Conservation (phyloP, 2,329 filamentous ascomycete genomes). For the Diaporthe caulivora region DNA sequence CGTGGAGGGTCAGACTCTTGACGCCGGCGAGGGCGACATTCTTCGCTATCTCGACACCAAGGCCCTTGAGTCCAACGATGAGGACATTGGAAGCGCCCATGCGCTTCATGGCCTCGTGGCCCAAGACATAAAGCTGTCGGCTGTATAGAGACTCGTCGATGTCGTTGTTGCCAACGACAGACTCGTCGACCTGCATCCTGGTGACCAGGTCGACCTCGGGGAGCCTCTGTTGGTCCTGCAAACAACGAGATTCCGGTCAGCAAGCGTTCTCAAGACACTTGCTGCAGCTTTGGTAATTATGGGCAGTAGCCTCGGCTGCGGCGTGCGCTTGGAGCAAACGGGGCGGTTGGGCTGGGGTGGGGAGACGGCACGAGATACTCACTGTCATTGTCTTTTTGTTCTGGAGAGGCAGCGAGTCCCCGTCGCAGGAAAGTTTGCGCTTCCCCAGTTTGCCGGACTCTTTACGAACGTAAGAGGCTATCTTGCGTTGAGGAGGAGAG, state of each 20-base stretch:
- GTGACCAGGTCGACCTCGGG: constrained; percentile 73
- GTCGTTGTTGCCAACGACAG: constrained; percentile 66
- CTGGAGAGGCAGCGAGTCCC: constrained; percentile 67
- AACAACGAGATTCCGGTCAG: constrained; percentile 40
- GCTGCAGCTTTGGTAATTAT: constrained; percentile 4
- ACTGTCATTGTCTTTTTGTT: constrained; percentile 72
- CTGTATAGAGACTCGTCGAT: constrained; percentile 83
- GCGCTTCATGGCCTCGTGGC: constrained; percentile 94
- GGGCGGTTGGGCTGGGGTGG: background rate
- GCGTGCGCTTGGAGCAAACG: background rate
- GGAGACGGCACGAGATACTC: constrained; percentile 49
- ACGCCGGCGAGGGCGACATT: constrained; percentile 98
- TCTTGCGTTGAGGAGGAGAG: constrained; percentile 25
- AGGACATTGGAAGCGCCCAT: constrained; percentile 98
- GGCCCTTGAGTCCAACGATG: constrained; percentile 89
- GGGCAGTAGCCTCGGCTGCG: background rate
- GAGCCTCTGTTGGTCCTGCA: constrained; percentile 62
- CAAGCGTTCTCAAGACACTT: background rate
- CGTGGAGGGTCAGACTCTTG: constrained; percentile 94
- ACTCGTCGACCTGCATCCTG: constrained; percentile 75
- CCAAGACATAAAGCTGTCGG: constrained; percentile 78
- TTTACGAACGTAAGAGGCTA: constrained; percentile 26
- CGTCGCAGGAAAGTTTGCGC: constrained; percentile 72
- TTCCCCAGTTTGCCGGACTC: constrained; percentile 70
- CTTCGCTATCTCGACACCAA: constrained; percentile 98